Base-by-base conservation (phyloP, 257 asterid species). In the Gynochthodes officinalis region DNA sequence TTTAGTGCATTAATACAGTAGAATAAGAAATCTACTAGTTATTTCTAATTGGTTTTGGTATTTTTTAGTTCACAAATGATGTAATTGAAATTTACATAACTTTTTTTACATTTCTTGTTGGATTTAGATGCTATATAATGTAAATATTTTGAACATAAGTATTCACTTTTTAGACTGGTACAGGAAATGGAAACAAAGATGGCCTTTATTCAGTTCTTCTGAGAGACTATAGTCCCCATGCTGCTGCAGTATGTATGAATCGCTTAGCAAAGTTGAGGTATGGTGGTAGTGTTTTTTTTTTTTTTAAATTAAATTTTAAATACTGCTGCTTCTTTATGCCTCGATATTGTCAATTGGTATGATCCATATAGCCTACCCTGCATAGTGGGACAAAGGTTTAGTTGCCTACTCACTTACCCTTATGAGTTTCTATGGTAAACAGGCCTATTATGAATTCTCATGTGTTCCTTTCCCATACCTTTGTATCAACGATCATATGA, bases 211-310 rank as follows among this genome's bases (percentile, higher is more conserved):
- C 99, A 9, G 89, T 91, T 82, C 97, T 94, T 77, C 92, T 94
- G 69, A 88, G 99, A 79, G 99, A 94, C 85, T 94, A 91, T 74
- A 82, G 81, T 78, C 59, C 97, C 52, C 93, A 94, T 85, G 95
- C 93, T 63, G 96, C 99, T 76, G 87, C 99, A 67, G 79, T 85
- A 72, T 91, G 97, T 82, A 94, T 94, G 99, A 94, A 94, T 83
- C 97, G 97, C 77, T 86, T 91, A 73, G 99, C 99, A 46, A 94
- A 94, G 86, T 77, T 94, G 78, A 94, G 99, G 98, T 89, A 81
- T 67, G 81, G 66, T 63, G 13, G 32, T 74, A 37, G 58, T 73
- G n/a, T n/a, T n/a, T n/a, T n/a, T n/a, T n/a, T n/a, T n/a, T n/a
- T n/a, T n/a, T n/a, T n/a, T n/a, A n/a, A n/a, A n/a, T n/a, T n/a